These are phyloP conservation scores for Copromyces sp. DNA, from an alignment of 495 filamentous ascomycete genomes.

Conservation along the genomic window DNA sequence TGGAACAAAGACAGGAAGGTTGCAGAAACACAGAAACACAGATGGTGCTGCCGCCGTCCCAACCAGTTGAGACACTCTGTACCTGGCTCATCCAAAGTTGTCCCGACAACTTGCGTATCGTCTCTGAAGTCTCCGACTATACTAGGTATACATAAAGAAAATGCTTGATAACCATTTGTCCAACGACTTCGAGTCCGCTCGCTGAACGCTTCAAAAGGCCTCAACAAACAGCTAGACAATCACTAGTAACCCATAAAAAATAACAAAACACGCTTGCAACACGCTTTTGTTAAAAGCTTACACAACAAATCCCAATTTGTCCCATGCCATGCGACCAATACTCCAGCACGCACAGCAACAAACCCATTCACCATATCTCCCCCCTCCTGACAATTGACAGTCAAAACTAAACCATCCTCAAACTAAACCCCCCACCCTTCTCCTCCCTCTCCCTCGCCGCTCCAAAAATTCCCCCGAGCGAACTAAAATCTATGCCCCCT, in stretches of 20 bases:
- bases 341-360: too few species aligned
- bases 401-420: conserved; percentile 50
- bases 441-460: conserved; percentile 60
- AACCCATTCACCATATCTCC: not conserved
- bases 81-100: not conserved
- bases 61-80: not conserved
- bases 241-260: too few species aligned
- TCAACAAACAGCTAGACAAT: too few species aligned
- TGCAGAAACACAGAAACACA: not conserved
- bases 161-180: too few species aligned
- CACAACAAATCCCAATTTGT: too few species aligned
- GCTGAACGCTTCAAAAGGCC: too few species aligned
- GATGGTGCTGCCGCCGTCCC: not conserved
- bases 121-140: not conserved
- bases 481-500: conserved; percentile 62
- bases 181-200: too few species aligned
- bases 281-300: too few species aligned
- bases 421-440: conserved; percentile 67
- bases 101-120: not conserved
- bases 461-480: conserved; percentile 46
- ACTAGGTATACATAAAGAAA: too few species aligned
- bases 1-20: not conserved
- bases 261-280: too few species aligned
- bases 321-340: too few species aligned
- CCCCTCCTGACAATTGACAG: not conserved